Percentiles rank a stretch among this genome's conserved stretches.
Conservation (phyloP, 1,139 yeast genomes). For the Geotrichum australiense region DNA sequence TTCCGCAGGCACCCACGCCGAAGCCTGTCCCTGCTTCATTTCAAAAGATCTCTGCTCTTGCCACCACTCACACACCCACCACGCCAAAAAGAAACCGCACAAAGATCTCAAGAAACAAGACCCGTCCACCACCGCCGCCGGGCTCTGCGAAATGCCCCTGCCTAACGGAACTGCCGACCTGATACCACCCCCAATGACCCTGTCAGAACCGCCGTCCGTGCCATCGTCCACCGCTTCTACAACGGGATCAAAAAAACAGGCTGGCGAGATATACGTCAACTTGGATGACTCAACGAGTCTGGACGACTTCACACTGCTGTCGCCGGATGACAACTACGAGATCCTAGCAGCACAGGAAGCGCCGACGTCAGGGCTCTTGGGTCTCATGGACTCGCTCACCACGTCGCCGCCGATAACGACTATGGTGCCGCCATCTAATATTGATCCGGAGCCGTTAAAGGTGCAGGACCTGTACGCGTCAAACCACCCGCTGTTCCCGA, state of each 20-base stretch:
- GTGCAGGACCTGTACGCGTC: neutral
- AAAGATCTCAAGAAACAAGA: slow-evolving; percentile 27
- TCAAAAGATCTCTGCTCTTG: slow-evolving; percentile 54
- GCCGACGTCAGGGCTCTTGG: slow-evolving; percentile 5
- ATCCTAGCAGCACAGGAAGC: slow-evolving; percentile 3
- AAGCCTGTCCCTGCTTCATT: slow-evolving; percentile 50
- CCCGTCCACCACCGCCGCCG: slow-evolving; percentile 8
- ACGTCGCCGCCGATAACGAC: slow-evolving; percentile 4
- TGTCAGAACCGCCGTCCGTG: neutral
- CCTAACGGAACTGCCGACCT: neutral
- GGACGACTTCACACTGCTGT: slow-evolving; percentile 17
- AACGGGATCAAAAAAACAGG: slow-evolving; percentile 2
- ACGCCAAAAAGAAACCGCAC: no score
- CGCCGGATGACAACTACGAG: slow-evolving; percentile 18
- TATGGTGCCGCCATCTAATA: slow-evolving; percentile 1
- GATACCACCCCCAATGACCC: slow-evolving; percentile 5
- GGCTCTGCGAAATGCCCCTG: neutral
- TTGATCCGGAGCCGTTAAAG: neutral
- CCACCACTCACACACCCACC: no score
- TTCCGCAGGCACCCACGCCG: slow-evolving; percentile 40
- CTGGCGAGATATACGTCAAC: slow-evolving; percentile 13
- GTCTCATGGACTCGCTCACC: slow-evolving; percentile 11
- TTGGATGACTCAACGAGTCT: slow-evolving; percentile 7
- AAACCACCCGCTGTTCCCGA: slow-evolving; percentile 14
- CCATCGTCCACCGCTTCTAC: slow-evolving; percentile 9